Conservation (phyloP, 495 filamentous ascomycete species). For the Ascobolus immersus region DNA sequence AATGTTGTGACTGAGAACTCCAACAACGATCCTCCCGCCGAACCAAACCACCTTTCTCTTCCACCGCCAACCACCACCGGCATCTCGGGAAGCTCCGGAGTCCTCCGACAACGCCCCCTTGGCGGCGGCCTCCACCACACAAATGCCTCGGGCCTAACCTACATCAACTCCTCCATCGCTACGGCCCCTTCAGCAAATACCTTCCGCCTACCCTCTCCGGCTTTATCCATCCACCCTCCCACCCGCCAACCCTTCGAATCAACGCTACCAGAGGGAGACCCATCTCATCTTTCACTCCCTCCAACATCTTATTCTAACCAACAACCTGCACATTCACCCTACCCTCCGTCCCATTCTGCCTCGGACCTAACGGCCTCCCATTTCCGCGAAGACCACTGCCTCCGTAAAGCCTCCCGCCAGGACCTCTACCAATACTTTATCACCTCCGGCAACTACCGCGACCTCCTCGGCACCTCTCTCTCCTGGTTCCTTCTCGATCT, state of each 20-base stretch:
- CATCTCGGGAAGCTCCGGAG: background rate
- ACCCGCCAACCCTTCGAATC: too few species aligned
- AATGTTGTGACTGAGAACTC: constrained; percentile 18
- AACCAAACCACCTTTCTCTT: constrained; percentile 11
- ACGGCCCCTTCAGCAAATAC: too few species aligned
- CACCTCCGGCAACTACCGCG: constrained; percentile 36
- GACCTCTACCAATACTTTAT: constrained; percentile 41
- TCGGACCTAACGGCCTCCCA: constrained; percentile 27
- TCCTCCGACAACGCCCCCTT: too few species aligned
- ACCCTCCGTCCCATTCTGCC: constrained; percentile 7
- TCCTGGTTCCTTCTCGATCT: constrained; percentile 45
- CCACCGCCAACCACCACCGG: constrained; percentile 3
- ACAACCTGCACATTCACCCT: constrained; percentile 4
- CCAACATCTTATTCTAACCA: too few species aligned
- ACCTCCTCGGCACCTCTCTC: constrained; percentile 51
- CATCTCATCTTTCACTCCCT: too few species aligned
- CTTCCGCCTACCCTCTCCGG: too few species aligned
- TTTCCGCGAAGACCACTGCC: constrained; percentile 21
- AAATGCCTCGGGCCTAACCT: too few species aligned
- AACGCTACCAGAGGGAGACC: too few species aligned
- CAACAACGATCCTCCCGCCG: constrained; percentile 6
- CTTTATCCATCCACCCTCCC: too few species aligned
- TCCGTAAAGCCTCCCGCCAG: constrained; percentile 35
- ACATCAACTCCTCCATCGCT: too few species aligned
- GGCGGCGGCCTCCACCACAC: too few species aligned